Base-by-base conservation (phyloP, 1,139 yeast genomes). In the Candida glucosophila region DNA sequence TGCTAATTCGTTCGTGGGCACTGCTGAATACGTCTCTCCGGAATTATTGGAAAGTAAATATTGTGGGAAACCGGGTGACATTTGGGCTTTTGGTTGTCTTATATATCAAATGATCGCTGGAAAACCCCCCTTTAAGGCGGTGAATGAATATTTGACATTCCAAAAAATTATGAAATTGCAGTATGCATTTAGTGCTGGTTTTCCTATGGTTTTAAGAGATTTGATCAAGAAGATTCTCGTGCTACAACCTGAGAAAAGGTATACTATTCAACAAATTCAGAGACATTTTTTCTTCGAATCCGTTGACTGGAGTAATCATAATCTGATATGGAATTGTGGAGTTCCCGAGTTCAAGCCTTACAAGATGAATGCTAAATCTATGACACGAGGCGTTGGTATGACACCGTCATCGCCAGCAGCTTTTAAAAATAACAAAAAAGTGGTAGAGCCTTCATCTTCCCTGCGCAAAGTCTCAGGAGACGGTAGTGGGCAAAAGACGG, bases 11-110 rank as follows among this genome's bases (percentile, higher is more conserved):
- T 80, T 80, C 53, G 93, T 80, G 5, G 92, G 93, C 0, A 90
- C 99, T 2, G 95, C 95, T 0, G 79, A 73, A 34, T 73, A 73
- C 35, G 90, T 80, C 2, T 75, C 86, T 0, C 92, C 92, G 0
- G 93, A 81, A 42, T 49, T 81, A 19, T 52, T 81, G 26, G 73
- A 76, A 29, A 67, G 61, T 40, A 80, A 80, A 41, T 72, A 74
- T 36, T 77, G 86, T 46, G 81, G 83, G 9, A 76, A 71, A 40
- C 78, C 79, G 14, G 76, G 86, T 24, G 93, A 78, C 51, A 54
- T 77, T 16, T 81, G 93, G 93, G 90, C 92, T 0, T 52, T 78
- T 36, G 93, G 92, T 0, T 81, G 93, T 49, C 78, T 81, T 20
- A 42, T 80, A 7, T 81, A 73, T 41, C 92, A 81, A 47, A 69